Percentiles rank a stretch among this genome's conserved stretches.
Evolutionary conservation across 2,329 filamentous ascomycete species (phyloP).

Genomic region (Davidsoniella neocaledoniae): DNA sequence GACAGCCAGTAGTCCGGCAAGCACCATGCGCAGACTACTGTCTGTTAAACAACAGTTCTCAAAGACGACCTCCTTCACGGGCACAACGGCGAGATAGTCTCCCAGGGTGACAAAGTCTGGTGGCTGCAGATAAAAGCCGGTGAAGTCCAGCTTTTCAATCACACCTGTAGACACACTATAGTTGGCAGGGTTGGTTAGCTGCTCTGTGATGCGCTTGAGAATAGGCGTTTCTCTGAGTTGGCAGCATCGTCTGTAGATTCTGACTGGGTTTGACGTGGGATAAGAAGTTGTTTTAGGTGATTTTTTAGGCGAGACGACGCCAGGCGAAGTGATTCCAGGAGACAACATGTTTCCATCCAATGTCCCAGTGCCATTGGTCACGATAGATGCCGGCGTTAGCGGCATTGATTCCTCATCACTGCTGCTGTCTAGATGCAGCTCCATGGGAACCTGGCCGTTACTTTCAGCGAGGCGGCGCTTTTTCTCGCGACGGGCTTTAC

Average conservation of each 20-base stretch:
- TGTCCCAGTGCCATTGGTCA: background rate
- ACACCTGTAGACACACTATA: slow-evolving; percentile 51
- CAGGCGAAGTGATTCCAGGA: slow-evolving; percentile 4
- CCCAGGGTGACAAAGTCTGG: slow-evolving; percentile 74
- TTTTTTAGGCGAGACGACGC: slow-evolving; percentile 14
- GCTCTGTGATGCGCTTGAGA: slow-evolving; percentile 78
- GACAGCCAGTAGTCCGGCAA: slow-evolving; percentile 70
- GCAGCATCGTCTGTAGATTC: slow-evolving; percentile 89
- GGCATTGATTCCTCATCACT: slow-evolving; percentile 12
- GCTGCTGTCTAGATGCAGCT: slow-evolving; percentile 47
- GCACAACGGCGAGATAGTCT: slow-evolving; percentile 87
- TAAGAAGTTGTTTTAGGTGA: slow-evolving; percentile 21
- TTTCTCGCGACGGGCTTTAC: slow-evolving; percentile 82
- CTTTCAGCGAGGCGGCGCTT: slow-evolving; percentile 71
- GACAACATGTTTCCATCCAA: background rate
- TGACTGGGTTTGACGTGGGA: slow-evolving; percentile 77
- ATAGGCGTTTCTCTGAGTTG: slow-evolving; percentile 86
- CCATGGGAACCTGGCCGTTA: slow-evolving; percentile 73
- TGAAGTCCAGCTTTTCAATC: slow-evolving; percentile 68
- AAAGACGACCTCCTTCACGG: slow-evolving; percentile 68
- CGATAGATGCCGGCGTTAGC: background rate
- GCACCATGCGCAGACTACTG: slow-evolving; percentile 69
- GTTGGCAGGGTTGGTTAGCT: slow-evolving; percentile 58
- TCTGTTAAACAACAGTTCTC: slow-evolving; percentile 80
- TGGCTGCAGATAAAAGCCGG: slow-evolving; percentile 66